Base-by-base conservation (phyloP, 2,329 filamentous ascomycete species). In the Pseudogymnoascus sp. region DNA sequence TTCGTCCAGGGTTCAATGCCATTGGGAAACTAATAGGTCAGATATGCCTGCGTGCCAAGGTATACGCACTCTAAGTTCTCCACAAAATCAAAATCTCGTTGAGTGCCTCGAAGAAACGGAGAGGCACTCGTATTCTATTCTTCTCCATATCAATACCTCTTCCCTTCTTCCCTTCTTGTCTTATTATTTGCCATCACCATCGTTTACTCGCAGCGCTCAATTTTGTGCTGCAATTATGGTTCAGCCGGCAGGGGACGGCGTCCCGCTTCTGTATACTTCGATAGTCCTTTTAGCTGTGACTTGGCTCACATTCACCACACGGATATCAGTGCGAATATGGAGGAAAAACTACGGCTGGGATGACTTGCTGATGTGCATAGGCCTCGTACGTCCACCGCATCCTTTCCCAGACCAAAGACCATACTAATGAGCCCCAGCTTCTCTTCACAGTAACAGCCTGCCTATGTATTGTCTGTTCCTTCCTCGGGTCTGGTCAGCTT, bases 381-480 rank as follows among this genome's bases (percentile, higher is more conserved):
- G 71, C 6, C 62, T 72, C 8, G 71, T 73, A 68, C 35, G 69
- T 63, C 11, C 21, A n/a, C 33, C 35, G 18, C 14, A 12, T 37
- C 25, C 28, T n/a, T 31, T 56, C 40, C 3, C 21, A 10, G 40
- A 18, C 21, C 18, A n/a, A 44, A 25, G 6, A 42, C 62, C 21
- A 14, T 68, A 60, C 53, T 66, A 61, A 64, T 23, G 14, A 35
- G 23, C 18, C n/a, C 14, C 18, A 72, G 70, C 40, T 69, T 8
- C 65, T 72, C 31, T 72, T 70, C 56, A 66, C 70, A 6, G 66
- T 71, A 8, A 72, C 70, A 40, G 62, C 62, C 10, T 16, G 62
- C 18, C 63, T 72, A 35, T 70, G 71, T 37, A 73, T 73, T 63
- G 66, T 68, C 1, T 72, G 69, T 25, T 66, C 65, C n/a, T 73